phyloP scores from a whole-genome alignment of 2,329 filamentous ascomycete species.

The Domatiomyces globalis region DNA sequence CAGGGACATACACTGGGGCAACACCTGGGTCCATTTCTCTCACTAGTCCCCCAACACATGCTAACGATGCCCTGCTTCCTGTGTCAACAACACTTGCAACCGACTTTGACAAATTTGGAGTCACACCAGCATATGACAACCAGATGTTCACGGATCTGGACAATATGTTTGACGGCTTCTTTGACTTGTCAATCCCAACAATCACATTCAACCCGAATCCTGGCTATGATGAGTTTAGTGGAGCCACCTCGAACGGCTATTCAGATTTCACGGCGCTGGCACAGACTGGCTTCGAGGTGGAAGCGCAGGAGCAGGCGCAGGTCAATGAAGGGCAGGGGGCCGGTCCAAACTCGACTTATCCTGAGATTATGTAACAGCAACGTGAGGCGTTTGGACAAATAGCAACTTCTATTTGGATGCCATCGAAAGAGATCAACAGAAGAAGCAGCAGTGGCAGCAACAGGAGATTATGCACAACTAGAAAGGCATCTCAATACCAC shows the following conservation, averaged over 20 bases:
- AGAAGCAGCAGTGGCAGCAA: not conserved
- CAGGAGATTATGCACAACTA: too few relatives aligned
- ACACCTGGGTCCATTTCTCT: not conserved
- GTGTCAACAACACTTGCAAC: not conserved
- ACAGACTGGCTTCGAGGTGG: not conserved
- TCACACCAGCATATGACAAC: not conserved
- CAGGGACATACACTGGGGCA: not conserved
- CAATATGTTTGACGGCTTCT: constrained; percentile 19
- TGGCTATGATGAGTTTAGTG: not conserved
- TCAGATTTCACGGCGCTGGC: not conserved
- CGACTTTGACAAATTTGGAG: not conserved
- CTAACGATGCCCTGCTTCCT: not conserved
- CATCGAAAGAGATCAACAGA: not conserved
- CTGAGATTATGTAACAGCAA: not conserved
- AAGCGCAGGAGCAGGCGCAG: not conserved
- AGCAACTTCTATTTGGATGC: too few relatives aligned
- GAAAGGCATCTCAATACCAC: too few relatives aligned
- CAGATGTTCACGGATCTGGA: constrained; percentile 15
- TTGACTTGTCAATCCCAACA: constrained; percentile 17
- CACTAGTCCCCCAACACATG: not conserved
- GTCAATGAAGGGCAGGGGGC: not conserved
- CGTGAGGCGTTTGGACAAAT: not conserved
- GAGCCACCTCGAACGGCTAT: not conserved
- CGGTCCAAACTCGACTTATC: not conserved
- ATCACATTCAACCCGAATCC: constrained; percentile 10